Percentiles rank a stretch among this genome's conserved stretches.
phyloP scores from a whole-genome alignment of 148 eudicot genomes.

The Mesembryanthemum crystallinum region DNA sequence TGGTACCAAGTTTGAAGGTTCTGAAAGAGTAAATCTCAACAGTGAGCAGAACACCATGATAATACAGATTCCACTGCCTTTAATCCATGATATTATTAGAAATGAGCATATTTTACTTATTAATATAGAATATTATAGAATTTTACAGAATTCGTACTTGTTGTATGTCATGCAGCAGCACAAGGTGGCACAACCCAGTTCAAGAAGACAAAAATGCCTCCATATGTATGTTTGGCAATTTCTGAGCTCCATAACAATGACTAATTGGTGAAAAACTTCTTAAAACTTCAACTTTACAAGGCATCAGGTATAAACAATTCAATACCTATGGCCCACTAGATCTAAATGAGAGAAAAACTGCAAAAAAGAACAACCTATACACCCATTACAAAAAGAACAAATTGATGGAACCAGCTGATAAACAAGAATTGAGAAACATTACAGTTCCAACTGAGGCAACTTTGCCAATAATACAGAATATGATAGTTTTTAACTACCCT shows the following conservation, averaged over 20 bases:
- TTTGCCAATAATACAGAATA: not conserved
- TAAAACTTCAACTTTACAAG: no score
- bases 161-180: not conserved
- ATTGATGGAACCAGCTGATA: not conserved
- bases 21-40: conserved; percentile 45
- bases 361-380: not conserved
- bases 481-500: not conserved
- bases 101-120: not conserved
- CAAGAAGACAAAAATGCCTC: not conserved
- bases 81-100: not conserved
- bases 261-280: not conserved
- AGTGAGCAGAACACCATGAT: conserved; percentile 15
- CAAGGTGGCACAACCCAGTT: conserved; percentile 9
- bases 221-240: not conserved
- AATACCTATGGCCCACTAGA: not conserved
- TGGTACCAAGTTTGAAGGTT: conserved; percentile 86
- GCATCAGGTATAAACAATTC: not conserved
- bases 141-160: not conserved
- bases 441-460: not conserved
- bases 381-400: not conserved
- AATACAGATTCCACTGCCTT: not conserved
- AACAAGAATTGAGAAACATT: not conserved
- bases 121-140: not conserved
- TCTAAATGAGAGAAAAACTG: not conserved
- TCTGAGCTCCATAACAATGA: not conserved